Percentiles rank a stretch among this genome's conserved stretches.
Evolutionary conservation across 768 basidiomycete genomes (phyloP).

Genomic region (Auricularia heimuer): DNA sequence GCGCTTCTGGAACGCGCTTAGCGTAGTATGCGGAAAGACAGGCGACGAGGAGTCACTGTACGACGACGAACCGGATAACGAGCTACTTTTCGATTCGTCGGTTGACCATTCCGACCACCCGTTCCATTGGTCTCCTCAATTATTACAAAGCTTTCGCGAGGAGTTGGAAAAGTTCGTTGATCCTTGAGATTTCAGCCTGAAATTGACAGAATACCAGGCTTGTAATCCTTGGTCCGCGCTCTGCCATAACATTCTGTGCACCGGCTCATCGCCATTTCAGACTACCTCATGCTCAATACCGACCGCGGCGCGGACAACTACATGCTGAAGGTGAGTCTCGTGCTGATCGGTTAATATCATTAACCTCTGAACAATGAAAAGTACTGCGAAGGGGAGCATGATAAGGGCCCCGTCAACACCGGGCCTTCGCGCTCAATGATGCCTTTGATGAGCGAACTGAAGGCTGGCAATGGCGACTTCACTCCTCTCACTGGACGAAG

Average conservation of each 20-base stretch:
- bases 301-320: conserved; percentile 84
- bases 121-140: conserved; percentile 73
- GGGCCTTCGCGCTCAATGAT: conserved; percentile 68
- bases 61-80: conserved; percentile 66
- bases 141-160: conserved; percentile 77
- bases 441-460: conserved; percentile 65
- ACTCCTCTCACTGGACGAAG: neutral
- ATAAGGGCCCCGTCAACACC: conserved; percentile 67
- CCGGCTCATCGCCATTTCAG: neutral
- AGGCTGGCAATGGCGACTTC: conserved; percentile 21
- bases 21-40: conserved; percentile 77
- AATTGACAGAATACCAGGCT: conserved; percentile 38
- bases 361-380: conserved; percentile 26
- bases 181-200: neutral
- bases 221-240: conserved; percentile 60
- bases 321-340: conserved; percentile 43
- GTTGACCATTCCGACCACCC: conserved; percentile 40
- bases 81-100: conserved; percentile 56
- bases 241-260: neutral
- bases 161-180: conserved; percentile 72
- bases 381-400: conserved; percentile 73
- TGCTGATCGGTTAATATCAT: no score
- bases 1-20: conserved; percentile 55
- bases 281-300: conserved; percentile 80
- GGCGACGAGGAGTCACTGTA: conserved; percentile 61